phyloP scores from a whole-genome alignment of 306 rosid genomes.

The Trifolium subterraneum region DNA sequence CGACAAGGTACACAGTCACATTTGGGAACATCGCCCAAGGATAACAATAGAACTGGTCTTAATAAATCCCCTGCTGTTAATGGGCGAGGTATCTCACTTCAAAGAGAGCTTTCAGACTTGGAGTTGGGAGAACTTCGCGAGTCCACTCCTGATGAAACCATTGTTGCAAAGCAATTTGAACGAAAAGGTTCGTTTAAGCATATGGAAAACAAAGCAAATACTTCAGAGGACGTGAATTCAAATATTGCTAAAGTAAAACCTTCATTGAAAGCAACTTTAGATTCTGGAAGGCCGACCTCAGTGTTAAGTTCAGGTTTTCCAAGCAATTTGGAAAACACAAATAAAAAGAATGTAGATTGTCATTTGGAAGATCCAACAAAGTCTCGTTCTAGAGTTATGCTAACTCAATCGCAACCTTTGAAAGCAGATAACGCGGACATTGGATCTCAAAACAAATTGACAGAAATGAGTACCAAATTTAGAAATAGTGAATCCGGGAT shows the following conservation, averaged over 20 bases:
- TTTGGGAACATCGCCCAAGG: slow-evolving; percentile 62
- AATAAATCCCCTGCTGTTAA: slow-evolving; percentile 63
- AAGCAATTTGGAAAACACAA: slow-evolving; percentile 59
- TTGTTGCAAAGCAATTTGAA: slow-evolving; percentile 70
- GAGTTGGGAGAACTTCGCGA: slow-evolving; percentile 98
- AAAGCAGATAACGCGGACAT: slow-evolving; percentile 62
- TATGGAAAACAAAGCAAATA: slow-evolving; percentile 55
- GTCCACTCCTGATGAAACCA: slow-evolving; percentile 70
- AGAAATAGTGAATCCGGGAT: slow-evolving; percentile 61
- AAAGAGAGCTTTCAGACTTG: slow-evolving; percentile 89
- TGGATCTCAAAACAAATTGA: slow-evolving; percentile 57
- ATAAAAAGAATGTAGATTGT: slow-evolving; percentile 63
- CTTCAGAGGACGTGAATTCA: slow-evolving; percentile 62
- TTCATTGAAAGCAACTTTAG: slow-evolving; percentile 55
- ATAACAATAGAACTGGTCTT: slow-evolving; percentile 51
- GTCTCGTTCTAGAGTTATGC: slow-evolving; percentile 59
- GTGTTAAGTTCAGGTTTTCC: slow-evolving; percentile 55
- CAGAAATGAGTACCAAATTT: slow-evolving; percentile 56
- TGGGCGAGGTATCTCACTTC: slow-evolving; percentile 74
- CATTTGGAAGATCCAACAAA: slow-evolving; percentile 69
- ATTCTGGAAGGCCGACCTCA: slow-evolving; percentile 62
- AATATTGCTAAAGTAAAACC: slow-evolving; percentile 67
- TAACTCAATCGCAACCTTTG: slow-evolving; percentile 59
- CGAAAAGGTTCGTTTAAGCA: slow-evolving; percentile 73
- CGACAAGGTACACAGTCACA: slow-evolving; percentile 51